These are phyloP conservation scores for Yamadazyma dendronema DNA, from an alignment of 1,139 yeast genomes.

Conservation along the genomic window DNA sequence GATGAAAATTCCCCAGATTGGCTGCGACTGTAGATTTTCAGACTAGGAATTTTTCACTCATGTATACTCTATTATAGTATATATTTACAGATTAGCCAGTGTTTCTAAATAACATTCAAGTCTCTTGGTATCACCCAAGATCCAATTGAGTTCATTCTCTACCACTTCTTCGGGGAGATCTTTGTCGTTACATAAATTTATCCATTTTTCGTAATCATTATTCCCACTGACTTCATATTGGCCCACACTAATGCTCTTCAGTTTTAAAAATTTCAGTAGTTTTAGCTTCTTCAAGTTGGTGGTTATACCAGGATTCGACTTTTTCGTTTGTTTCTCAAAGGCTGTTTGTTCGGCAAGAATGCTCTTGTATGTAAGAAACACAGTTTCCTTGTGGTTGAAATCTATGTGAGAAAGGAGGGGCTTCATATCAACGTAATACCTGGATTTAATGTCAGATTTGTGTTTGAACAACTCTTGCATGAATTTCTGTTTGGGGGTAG, in stretches of 20 bases:
- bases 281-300: slow-evolving; percentile 20
- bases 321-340: slow-evolving; percentile 12
- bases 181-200: slow-evolving; percentile 21
- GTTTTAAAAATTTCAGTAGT: slow-evolving; percentile 20
- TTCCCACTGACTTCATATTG: slow-evolving; percentile 7
- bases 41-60: too few relatives aligned
- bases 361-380: slow-evolving; percentile 14
- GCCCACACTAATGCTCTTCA: slow-evolving; percentile 2
- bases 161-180: slow-evolving; percentile 23
- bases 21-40: slow-evolving; percentile 2
- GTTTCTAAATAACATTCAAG: slow-evolving; percentile 23
- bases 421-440: slow-evolving; percentile 29
- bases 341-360: slow-evolving; percentile 10
- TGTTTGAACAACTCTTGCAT: slow-evolving; percentile 27
- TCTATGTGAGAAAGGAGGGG: slow-evolving; percentile 6
- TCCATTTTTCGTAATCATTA: slow-evolving; percentile 31
- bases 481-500: slow-evolving; percentile 25
- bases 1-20: too few relatives aligned
- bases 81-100: too few relatives aligned
- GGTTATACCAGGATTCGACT: slow-evolving; percentile 2
- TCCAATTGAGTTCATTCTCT: slow-evolving; percentile 34
- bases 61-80: too few relatives aligned
- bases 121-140: slow-evolving; percentile 45
- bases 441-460: slow-evolving; percentile 29
- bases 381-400: slow-evolving; percentile 10